These are phyloP conservation scores for Fagus crenata DNA, from an alignment of 306 rosid species.

Conservation along the genomic window DNA sequence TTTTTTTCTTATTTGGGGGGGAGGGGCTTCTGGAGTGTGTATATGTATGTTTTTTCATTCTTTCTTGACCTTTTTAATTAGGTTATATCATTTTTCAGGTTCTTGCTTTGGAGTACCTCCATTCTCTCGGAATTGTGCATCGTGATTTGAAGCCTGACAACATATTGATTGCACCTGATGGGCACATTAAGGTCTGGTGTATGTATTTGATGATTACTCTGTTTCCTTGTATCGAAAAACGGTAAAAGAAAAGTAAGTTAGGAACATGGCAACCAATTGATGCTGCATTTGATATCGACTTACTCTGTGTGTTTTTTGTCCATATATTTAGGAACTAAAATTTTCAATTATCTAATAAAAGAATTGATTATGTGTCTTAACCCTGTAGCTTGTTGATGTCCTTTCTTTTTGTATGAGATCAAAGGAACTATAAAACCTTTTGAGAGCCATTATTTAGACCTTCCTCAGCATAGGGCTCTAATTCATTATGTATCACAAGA, in stretches of 20 bases:
- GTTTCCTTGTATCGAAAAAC: background rate
- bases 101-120: slow-evolving; percentile 22
- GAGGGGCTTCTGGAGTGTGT: background rate
- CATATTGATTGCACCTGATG: slow-evolving; percentile 16
- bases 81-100: background rate
- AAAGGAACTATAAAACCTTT: background rate
- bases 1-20: background rate
- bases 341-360: no score
- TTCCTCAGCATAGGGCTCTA: background rate
- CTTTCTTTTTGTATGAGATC: background rate
- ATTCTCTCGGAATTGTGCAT: slow-evolving; percentile 14
- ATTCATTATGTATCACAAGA: background rate
- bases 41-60: background rate
- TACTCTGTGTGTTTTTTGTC: background rate
- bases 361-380: background rate
- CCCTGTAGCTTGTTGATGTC: background rate
- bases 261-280: background rate
- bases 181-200: slow-evolving; percentile 15
- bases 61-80: background rate
- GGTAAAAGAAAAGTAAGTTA: background rate
- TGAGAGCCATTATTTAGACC: background rate
- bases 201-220: background rate
- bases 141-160: slow-evolving; percentile 19
- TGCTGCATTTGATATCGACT: background rate
- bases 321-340: background rate